Percentiles rank a stretch among this genome's conserved stretches.
Conservation (phyloP, 192 early-diverging fungal genomes). For the Coemansia sp. region DNA sequence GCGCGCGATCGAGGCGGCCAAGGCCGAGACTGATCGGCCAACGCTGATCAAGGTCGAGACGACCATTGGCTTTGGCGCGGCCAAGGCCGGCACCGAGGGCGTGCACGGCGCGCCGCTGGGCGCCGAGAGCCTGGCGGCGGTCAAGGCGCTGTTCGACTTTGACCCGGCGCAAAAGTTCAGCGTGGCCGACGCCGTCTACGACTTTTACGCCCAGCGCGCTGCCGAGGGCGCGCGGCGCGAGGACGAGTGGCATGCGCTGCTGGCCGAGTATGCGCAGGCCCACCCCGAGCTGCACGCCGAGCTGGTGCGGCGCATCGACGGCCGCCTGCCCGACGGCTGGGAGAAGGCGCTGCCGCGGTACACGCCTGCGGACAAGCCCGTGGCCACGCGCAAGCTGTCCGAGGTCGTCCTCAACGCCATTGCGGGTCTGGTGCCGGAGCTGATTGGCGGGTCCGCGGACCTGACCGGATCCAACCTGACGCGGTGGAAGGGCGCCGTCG, state of each 20-base stretch:
- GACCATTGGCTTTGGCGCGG: slow-evolving; percentile 91
- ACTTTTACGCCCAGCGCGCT: slow-evolving; percentile 56
- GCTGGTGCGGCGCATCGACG: slow-evolving; percentile 71
- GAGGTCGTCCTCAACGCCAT: slow-evolving; percentile 83
- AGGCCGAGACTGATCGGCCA: slow-evolving; percentile 77
- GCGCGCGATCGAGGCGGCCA: slow-evolving; percentile 77
- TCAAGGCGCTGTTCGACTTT: slow-evolving; percentile 86
- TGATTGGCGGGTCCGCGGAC: slow-evolving; percentile 95
- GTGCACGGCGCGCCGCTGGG: slow-evolving; percentile 90
- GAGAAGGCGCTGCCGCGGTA: slow-evolving; percentile 71
- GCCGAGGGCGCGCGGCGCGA: slow-evolving; percentile 66
- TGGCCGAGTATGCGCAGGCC: slow-evolving; percentile 66
- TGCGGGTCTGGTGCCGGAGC: slow-evolving; percentile 76
- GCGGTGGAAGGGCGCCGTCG: slow-evolving; percentile 91
- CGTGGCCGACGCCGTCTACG: slow-evolving; percentile 69
- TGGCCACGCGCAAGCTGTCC: slow-evolving; percentile 87
- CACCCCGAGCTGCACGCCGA: slow-evolving; percentile 72
- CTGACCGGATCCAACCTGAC: slow-evolving; percentile 96
- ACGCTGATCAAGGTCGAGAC: slow-evolving; percentile 88
- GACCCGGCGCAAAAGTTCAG: slow-evolving; percentile 70
- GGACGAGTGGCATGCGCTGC: slow-evolving; percentile 72
- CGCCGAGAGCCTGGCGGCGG: slow-evolving; percentile 71
- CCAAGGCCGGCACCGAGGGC: slow-evolving; percentile 82
- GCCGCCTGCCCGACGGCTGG: slow-evolving; percentile 75
- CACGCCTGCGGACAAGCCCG: slow-evolving; percentile 76